A percentile compares a stretch with the other conserved stretches of the same genome.
Evolutionary conservation across 169 alveolate species (phyloP).

Genomic region (Cytauxzoon felis): DNA sequence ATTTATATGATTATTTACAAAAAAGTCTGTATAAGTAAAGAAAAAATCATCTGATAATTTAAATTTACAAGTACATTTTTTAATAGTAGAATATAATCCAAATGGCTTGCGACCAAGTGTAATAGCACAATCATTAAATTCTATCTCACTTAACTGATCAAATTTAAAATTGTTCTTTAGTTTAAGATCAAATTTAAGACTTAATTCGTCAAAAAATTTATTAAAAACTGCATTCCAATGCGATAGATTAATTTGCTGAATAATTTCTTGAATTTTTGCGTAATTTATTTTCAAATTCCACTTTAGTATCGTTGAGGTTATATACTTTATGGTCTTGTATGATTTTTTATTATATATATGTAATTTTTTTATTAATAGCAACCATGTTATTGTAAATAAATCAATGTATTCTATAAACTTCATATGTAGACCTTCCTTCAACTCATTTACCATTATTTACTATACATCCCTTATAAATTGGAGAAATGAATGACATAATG

Average conservation of each 20-base stretch:
- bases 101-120: conserved; percentile 40
- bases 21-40: background rate
- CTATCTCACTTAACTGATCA: conserved; percentile 7
- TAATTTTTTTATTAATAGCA: conserved; percentile 57
- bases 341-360: conserved; percentile 42
- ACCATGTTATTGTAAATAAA: conserved; percentile 55
- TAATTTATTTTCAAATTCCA: no score
- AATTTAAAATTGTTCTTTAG: background rate
- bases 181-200: conserved; percentile 3
- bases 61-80: conserved; percentile 22
- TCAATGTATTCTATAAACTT: conserved; percentile 57
- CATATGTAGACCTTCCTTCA: conserved; percentile 56
- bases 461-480: background rate
- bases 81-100: conserved; percentile 15
- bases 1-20: background rate
- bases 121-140: conserved; percentile 19
- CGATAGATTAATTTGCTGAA: no score
- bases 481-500: background rate
- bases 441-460: conserved; percentile 23
- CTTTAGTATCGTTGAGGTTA: no score
- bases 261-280: no score
- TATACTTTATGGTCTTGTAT: conserved; percentile 11
- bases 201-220: background rate
- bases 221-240: conserved; percentile 15
- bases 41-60: background rate